These are phyloP conservation scores for Plasmodium blacklocki DNA, from an alignment of 169 alveolate genomes.

Conservation along the genomic window DNA sequence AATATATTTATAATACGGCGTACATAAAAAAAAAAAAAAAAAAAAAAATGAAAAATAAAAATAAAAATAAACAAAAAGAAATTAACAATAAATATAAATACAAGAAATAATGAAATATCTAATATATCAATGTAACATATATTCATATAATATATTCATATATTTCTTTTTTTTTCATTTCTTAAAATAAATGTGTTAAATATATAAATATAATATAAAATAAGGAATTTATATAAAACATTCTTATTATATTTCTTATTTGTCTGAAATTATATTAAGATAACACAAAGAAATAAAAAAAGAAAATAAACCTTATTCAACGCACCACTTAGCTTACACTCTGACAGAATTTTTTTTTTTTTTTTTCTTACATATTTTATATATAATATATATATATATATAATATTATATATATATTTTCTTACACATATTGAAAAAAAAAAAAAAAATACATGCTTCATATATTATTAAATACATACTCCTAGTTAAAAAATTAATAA, in stretches of 20 bases:
- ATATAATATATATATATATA: background rate
- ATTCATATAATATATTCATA: constrained; percentile 13
- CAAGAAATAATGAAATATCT: too few species aligned
- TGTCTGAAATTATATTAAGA: constrained; percentile 26
- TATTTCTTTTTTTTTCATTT: constrained; percentile 15
- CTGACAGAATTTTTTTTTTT: constrained; percentile 75
- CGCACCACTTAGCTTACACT: constrained; percentile 75
- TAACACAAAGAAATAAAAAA: background rate
- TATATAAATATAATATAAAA: constrained; percentile 12
- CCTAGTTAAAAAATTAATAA: background rate
- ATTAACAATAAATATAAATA: background rate
- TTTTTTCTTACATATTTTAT: constrained; percentile 19
- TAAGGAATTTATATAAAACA: constrained; percentile 45
- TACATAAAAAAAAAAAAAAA: too few species aligned
- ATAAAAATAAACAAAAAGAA: constrained; percentile 1
- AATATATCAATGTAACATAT: constrained; percentile 5
- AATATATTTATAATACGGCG: too few species aligned
- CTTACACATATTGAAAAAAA: constrained; percentile 27
- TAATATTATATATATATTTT: background rate
- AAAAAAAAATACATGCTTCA: constrained; percentile 28
- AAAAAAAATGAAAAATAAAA: too few species aligned
- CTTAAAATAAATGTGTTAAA: constrained; percentile 5
- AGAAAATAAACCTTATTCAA: constrained; percentile 29
- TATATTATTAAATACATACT: background rate
- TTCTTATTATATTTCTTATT: constrained; percentile 21